Conservation (phyloP, 2,329 filamentous ascomycete genomes). For the Paraconiothyrium sp. region DNA sequence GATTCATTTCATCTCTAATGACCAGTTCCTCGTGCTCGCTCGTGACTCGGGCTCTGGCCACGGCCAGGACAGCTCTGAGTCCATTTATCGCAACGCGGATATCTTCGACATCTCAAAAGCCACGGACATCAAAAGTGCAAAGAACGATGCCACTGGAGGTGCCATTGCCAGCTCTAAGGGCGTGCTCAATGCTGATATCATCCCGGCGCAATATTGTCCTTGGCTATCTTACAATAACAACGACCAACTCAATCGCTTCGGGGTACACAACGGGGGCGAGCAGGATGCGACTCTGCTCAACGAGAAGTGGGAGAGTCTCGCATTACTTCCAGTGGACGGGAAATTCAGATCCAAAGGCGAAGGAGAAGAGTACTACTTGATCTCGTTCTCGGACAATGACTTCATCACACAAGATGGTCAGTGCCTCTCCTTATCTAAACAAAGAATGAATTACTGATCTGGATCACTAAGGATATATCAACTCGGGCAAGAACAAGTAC, state of each 20-base stretch:
- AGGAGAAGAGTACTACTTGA: slow-evolving; percentile 73
- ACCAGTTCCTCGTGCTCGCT: slow-evolving; percentile 73
- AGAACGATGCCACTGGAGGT: slow-evolving; percentile 49
- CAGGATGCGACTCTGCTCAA: slow-evolving; percentile 70
- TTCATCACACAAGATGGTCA: slow-evolving; percentile 76
- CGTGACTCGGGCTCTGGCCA: slow-evolving; percentile 70
- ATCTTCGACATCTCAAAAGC: slow-evolving; percentile 71
- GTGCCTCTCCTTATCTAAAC: slow-evolving; percentile 20
- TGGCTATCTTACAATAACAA: slow-evolving; percentile 77
- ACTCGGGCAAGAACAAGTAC: slow-evolving; percentile 66
- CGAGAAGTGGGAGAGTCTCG: slow-evolving; percentile 80
- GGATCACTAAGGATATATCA: slow-evolving; percentile 59
- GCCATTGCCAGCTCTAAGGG: slow-evolving; percentile 62
- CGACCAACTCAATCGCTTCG: slow-evolving; percentile 70
- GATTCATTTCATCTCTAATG: slow-evolving; percentile 69
- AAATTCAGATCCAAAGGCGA: slow-evolving; percentile 53
- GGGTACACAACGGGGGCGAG: slow-evolving; percentile 72
- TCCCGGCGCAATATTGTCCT: slow-evolving; percentile 68
- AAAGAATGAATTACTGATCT: slow-evolving; percentile 17
- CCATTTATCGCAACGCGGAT: slow-evolving; percentile 74
- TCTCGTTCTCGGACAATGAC: slow-evolving; percentile 76
- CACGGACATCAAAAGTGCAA: slow-evolving; percentile 66
- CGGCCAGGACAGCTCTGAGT: slow-evolving; percentile 62
- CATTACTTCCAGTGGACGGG: slow-evolving; percentile 65
- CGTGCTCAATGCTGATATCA: slow-evolving; percentile 63